A percentile compares a stretch with the other conserved stretches of the same genome.
Evolutionary conservation across 2,329 filamentous ascomycete genomes (phyloP).

Genomic region (Fusarium decemcellulare): DNA sequence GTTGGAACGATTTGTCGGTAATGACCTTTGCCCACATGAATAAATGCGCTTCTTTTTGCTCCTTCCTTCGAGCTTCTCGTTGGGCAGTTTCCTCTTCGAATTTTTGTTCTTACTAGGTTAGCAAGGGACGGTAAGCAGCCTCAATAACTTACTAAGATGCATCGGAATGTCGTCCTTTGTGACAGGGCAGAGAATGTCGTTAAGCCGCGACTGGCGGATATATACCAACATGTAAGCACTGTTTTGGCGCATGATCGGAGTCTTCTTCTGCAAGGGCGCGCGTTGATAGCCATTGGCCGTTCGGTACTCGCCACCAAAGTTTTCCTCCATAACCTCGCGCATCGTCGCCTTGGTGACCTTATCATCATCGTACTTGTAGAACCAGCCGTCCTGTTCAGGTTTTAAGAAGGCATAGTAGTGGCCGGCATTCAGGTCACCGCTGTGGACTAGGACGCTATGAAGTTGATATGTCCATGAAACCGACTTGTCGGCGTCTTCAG

Average conservation of each 20-base stretch:
- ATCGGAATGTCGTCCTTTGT: constrained; percentile 83
- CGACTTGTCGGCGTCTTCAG: constrained; percentile 86
- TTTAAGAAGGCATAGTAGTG: constrained; percentile 99
- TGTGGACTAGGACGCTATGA: constrained; percentile 96
- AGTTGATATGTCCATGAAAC: constrained; percentile 94
- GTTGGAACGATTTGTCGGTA: constrained; percentile 83
- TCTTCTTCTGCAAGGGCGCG: constrained; percentile 67
- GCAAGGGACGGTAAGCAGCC: constrained; percentile 5
- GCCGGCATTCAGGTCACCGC: constrained; percentile 94
- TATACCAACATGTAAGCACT: constrained; percentile 99
- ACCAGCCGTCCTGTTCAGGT: constrained; percentile 91
- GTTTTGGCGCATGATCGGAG: constrained; percentile 74
- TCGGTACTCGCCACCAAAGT: constrained; percentile 91
- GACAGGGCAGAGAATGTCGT: constrained; percentile 84
- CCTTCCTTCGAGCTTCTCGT: constrained; percentile 83
- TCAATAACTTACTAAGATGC: constrained; percentile 77
- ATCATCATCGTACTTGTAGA: constrained; percentile 98
- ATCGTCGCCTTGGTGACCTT: constrained; percentile 95
- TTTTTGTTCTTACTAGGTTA: constrained; percentile 68
- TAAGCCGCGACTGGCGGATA: constrained; percentile 88
- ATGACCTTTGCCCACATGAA: constrained; percentile 90
- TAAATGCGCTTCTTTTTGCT: constrained; percentile 93
- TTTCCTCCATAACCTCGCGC: constrained; percentile 94
- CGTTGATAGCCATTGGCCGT: constrained; percentile 63
- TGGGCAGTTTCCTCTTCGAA: constrained; percentile 87